Evolutionary conservation across 352 stramenopile genomes (phyloP), one percentile per base, ranked within the genome.

Genomic region (Chrysophaeum taylorii): DNA sequence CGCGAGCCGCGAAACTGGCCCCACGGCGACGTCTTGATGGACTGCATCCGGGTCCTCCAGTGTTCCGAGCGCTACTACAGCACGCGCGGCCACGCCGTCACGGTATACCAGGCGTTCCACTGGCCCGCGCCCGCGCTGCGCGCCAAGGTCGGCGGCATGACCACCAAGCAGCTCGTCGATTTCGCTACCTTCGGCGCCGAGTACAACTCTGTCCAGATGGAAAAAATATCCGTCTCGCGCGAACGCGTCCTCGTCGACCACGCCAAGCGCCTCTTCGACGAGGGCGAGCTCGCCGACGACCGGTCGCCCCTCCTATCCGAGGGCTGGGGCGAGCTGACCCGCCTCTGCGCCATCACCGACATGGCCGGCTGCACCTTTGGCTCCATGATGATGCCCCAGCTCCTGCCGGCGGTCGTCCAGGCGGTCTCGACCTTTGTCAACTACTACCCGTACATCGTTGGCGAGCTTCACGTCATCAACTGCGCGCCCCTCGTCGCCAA

Each of bases 381-480:
- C 25, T 41, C 27, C 29, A 12, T 63, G 7, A 63, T 63, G 52
- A 63, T 63, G 52, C 52, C 52, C 4, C 36, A 25, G 52, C 52
- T 63, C 52, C 12, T 63, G 15, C 52, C 52, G 9, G 52, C 52
- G 27, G n/a, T 63, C 27, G n/a, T 63, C 52, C 52, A 63, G 52
- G 7, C 52, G 27, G 52, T 63, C 9, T 39, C 25, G 9, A 4
- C 39, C 27, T 63, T 63, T 31, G 9, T 63, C 27, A 63, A 63
- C 52, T 63, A 63, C 52, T 63, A 63, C 33, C 52, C 52, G 15
- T 63, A 23, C 33, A 63, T 63, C 33, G 52, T 63, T 5, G 52
- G 52, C 7, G 4, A 63, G 25, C 52, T 63, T 15, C 52, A 63
- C 52, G 33, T 63, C 52, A n/a, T 63, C 27, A 63, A 63, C 52